Conservation (phyloP, 2,329 filamentous ascomycete species). For the Penicillium frequentans region DNA sequence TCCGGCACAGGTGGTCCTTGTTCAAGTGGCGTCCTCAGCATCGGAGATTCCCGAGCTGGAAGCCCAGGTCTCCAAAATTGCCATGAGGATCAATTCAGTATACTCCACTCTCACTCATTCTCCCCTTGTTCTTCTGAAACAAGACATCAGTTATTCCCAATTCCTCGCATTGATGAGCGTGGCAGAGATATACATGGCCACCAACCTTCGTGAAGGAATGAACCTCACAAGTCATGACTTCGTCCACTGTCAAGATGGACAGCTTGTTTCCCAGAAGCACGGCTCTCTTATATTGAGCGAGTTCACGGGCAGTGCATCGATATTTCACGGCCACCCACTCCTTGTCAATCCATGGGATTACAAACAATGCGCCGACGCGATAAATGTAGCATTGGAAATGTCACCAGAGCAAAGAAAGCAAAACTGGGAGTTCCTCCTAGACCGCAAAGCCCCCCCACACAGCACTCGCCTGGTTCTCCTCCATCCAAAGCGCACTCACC, state of each 20-base stretch:
- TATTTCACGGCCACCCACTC: conserved; percentile 77
- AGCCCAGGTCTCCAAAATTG: conserved; percentile 85
- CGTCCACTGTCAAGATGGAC: conserved; percentile 85
- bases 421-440: conserved; percentile 72
- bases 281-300: conserved; percentile 89
- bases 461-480: conserved; percentile 76
- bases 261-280: conserved; percentile 68
- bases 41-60: conserved; percentile 83
- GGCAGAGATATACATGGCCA: conserved; percentile 88
- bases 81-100: conserved; percentile 84
- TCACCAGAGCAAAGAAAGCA: conserved; percentile 66
- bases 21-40: conserved; percentile 87
- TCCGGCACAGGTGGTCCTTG: conserved; percentile 67
- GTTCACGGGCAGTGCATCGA: conserved; percentile 85
- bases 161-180: conserved; percentile 88
- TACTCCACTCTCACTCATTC: conserved; percentile 89
- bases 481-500: conserved; percentile 68
- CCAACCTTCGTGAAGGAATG: conserved; percentile 93
- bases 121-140: conserved; percentile 85
- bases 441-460: conserved; percentile 75
- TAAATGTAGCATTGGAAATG: conserved; percentile 82
- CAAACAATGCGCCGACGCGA: conserved; percentile 77
- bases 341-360: conserved; percentile 96
- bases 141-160: conserved; percentile 88
- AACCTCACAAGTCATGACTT: conserved; percentile 93